Evolutionary conservation across 1,139 yeast species (phyloP).

Genomic region (Debaryomycetaceae sp.): DNA sequence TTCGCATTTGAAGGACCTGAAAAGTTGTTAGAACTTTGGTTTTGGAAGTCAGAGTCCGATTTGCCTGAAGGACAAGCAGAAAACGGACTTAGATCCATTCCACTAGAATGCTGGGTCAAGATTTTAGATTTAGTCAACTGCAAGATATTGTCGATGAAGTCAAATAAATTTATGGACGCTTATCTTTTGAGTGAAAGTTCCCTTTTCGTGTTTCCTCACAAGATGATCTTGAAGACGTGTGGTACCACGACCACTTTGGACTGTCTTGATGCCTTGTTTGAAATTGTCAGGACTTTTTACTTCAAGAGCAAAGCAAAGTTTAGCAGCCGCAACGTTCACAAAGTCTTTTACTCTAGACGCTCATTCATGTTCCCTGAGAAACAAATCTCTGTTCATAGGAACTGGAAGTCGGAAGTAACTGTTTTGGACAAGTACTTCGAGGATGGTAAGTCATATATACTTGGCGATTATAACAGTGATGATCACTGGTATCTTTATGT

Average conservation of each 20-base stretch:
- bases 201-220: constrained; percentile 83
- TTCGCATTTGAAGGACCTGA: constrained; percentile 98
- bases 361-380: constrained; percentile 89
- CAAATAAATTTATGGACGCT: constrained; percentile 68
- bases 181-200: constrained; percentile 88
- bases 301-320: constrained; percentile 15
- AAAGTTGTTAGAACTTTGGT: constrained; percentile 88
- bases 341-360: constrained; percentile 86
- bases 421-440: constrained; percentile 63
- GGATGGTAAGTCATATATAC: constrained; percentile 68
- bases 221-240: constrained; percentile 85
- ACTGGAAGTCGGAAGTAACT: constrained; percentile 79
- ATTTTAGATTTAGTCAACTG: constrained; percentile 82
- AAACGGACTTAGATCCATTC: constrained; percentile 61
- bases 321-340: constrained; percentile 43
- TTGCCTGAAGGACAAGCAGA: constrained; percentile 33
- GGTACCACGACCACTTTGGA: constrained; percentile 91
- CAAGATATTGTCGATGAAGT: constrained; percentile 78
- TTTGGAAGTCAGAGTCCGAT: constrained; percentile 43
- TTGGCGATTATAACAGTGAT: constrained; percentile 68
- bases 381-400: constrained; percentile 77
- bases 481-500: constrained; percentile 92
- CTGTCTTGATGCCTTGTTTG: constrained; percentile 66
- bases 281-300: constrained; percentile 33
- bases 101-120: constrained; percentile 64